phyloP scores from a whole-genome alignment of 208 protist species.

The Crithidia acanthocephali region DNA sequence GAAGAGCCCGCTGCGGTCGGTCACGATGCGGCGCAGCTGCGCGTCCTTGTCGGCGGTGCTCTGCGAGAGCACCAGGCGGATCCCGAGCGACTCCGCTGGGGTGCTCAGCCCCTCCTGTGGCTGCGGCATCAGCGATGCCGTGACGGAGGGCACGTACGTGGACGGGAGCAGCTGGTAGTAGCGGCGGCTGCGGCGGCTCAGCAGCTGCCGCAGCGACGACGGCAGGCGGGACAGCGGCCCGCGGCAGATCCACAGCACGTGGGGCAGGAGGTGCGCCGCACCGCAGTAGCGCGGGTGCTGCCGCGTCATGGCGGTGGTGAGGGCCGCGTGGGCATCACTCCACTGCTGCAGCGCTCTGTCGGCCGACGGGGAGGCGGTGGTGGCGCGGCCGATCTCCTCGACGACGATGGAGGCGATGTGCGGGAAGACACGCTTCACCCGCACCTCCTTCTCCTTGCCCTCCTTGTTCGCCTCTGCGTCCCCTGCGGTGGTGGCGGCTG shows the following conservation, averaged over 20 bases:
- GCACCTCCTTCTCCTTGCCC: not conserved
- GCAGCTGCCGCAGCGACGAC: slow-evolving; percentile 38
- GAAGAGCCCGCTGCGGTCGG: slow-evolving; percentile 40
- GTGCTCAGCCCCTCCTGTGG: slow-evolving; percentile 39
- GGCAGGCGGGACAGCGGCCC: slow-evolving; percentile 48
- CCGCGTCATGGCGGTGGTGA: slow-evolving; percentile 10
- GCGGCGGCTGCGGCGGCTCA: slow-evolving; percentile 65
- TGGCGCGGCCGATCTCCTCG: slow-evolving; percentile 39
- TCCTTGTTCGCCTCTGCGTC: slow-evolving; percentile 5
- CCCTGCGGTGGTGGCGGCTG: no score
- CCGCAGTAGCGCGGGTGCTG: slow-evolving; percentile 31
- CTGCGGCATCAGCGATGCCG: slow-evolving; percentile 37
- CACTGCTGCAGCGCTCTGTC: slow-evolving; percentile 35
- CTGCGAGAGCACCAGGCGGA: slow-evolving; percentile 56
- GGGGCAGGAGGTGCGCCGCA: slow-evolving; percentile 25
- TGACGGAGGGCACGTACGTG: slow-evolving; percentile 27
- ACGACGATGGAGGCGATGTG: slow-evolving; percentile 46
- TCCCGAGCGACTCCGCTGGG: slow-evolving; percentile 48
- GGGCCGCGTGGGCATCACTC: slow-evolving; percentile 14
- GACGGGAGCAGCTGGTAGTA: slow-evolving; percentile 70
- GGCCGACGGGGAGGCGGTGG: not conserved
- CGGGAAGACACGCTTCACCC: slow-evolving; percentile 25
- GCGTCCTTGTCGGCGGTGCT: slow-evolving; percentile 58
- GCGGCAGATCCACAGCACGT: slow-evolving; percentile 59
- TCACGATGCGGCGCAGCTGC: slow-evolving; percentile 56